phyloP scores from a whole-genome alignment of 371 early-diverging fungal species.

The Lichtheimia hyalospora region DNA sequence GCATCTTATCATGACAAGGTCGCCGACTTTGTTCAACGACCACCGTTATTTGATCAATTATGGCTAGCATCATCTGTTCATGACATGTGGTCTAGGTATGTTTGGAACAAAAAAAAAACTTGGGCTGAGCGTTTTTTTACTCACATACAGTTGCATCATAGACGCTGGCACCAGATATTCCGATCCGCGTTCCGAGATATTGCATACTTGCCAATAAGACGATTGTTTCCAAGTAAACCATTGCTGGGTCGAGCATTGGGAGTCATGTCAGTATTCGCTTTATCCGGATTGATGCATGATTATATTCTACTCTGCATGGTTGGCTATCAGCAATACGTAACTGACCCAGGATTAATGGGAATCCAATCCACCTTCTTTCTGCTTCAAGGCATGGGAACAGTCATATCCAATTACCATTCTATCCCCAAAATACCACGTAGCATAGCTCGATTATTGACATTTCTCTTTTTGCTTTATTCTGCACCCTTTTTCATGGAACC shows the following conservation, averaged over 20 bases:
- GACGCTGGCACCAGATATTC: constrained; percentile 41
- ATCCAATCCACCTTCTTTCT: constrained; percentile 31
- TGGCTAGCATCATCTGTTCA: constrained; percentile 26
- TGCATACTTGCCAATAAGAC: constrained; percentile 24
- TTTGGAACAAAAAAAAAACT: too few species aligned
- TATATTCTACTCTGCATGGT: constrained; percentile 31
- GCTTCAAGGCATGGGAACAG: constrained; percentile 20
- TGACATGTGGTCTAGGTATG: constrained; percentile 29
- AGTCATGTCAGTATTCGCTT: constrained; percentile 25
- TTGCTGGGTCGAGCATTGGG: constrained; percentile 18
- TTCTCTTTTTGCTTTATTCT: constrained; percentile 26
- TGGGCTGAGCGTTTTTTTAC: too few species aligned
- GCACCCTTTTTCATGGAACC: constrained; percentile 37
- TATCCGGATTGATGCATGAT: constrained; percentile 40
- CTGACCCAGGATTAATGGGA: constrained; percentile 18
- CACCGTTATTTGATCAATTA: constrained; percentile 28
- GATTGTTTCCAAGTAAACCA: constrained; percentile 11
- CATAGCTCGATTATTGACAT: background rate
- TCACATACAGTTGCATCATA: background rate
- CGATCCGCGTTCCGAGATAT: constrained; percentile 26
- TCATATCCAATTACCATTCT: background rate
- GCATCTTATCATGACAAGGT: constrained; percentile 1
- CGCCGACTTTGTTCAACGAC: constrained; percentile 18
- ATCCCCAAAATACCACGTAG: background rate
- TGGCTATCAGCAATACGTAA: constrained; percentile 14